These are phyloP conservation scores for Coelastrella sp. DNA, from an alignment of 139 green algal genomes.

Conservation along the genomic window DNA sequence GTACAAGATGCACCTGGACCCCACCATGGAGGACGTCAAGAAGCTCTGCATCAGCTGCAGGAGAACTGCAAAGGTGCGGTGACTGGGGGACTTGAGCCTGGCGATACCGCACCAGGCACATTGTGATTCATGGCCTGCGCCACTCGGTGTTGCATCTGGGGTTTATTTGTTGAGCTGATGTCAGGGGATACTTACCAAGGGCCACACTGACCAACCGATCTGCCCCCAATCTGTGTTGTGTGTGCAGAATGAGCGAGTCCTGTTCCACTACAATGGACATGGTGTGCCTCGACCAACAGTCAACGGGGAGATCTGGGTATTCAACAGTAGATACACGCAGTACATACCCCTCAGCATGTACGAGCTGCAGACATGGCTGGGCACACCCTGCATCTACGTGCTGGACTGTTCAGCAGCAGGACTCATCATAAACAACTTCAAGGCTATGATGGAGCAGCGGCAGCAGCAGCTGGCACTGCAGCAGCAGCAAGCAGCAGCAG, in stretches of 20 bases:
- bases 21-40: constrained; percentile 98
- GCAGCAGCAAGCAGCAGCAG: constrained; percentile 34
- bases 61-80: constrained; percentile 83
- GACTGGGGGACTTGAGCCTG: too few species aligned
- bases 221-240: not conserved
- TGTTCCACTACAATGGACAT: constrained; percentile 99
- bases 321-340: constrained; percentile 88
- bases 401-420: constrained; percentile 97
- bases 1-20: constrained; percentile 98
- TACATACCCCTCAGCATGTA: constrained; percentile 99
- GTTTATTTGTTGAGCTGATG: too few species aligned
- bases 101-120: too few species aligned
- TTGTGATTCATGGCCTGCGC: too few species aligned
- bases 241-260: constrained; percentile 90
- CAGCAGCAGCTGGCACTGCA: constrained; percentile 45
- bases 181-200: too few species aligned
- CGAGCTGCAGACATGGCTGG: constrained; percentile 95
- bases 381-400: constrained; percentile 96
- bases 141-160: too few species aligned
- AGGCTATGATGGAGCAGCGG: constrained; percentile 40
- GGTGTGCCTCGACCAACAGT: constrained; percentile 96
- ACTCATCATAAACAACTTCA: constrained; percentile 91
- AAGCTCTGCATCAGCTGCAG: constrained; percentile 92
- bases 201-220: too few species aligned
- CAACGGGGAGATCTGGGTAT: constrained; percentile 99